Evolutionary conservation across 768 basidiomycete species (phyloP).

Genomic region (Pluteus cervinus): DNA sequence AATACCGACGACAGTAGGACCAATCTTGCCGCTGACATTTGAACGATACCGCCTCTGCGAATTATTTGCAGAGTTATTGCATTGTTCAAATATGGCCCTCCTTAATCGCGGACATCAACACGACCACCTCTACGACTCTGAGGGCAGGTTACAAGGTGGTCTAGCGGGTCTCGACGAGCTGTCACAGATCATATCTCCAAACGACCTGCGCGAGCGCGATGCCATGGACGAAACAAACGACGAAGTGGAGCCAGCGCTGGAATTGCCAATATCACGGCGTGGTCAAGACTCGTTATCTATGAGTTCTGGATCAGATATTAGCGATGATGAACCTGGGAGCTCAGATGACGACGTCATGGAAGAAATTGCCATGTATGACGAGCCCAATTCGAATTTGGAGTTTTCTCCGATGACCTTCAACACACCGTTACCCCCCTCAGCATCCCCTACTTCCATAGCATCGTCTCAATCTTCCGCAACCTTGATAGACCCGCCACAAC

Average conservation of each 20-base stretch:
- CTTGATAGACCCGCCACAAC: slow-evolving; percentile 19
- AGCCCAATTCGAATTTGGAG: slow-evolving; percentile 32
- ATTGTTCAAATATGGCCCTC: slow-evolving; percentile 97
- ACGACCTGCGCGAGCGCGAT: slow-evolving; percentile 46
- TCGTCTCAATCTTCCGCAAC: slow-evolving; percentile 18
- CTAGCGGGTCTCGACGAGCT: slow-evolving; percentile 79
- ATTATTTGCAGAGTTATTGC: slow-evolving; percentile 91
- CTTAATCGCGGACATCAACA: slow-evolving; percentile 75
- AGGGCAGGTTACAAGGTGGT: slow-evolving; percentile 87
- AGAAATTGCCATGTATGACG: slow-evolving; percentile 74
- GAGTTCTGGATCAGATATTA: slow-evolving; percentile 80
- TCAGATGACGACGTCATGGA: slow-evolving; percentile 81
- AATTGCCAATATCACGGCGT: slow-evolving; percentile 49
- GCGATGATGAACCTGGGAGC: slow-evolving; percentile 61
- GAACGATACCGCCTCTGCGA: slow-evolving; percentile 97
- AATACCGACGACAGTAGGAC: slow-evolving; percentile 68
- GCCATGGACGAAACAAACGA: slow-evolving; percentile 53
- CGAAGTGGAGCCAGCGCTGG: slow-evolving; percentile 57
- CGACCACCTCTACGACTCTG: slow-evolving; percentile 67
- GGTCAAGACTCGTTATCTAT: slow-evolving; percentile 44
- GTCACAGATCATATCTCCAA: slow-evolving; percentile 74
- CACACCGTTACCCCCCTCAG: slow-evolving; percentile 28
- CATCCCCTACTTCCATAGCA: slow-evolving; percentile 22
- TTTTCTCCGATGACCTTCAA: slow-evolving; percentile 20
- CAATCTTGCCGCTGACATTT: slow-evolving; percentile 77